Percentiles rank a stretch among this genome's conserved stretches.
Evolutionary conservation across 2,329 filamentous ascomycete species (phyloP).

Genomic region (Phoma herbarum): DNA sequence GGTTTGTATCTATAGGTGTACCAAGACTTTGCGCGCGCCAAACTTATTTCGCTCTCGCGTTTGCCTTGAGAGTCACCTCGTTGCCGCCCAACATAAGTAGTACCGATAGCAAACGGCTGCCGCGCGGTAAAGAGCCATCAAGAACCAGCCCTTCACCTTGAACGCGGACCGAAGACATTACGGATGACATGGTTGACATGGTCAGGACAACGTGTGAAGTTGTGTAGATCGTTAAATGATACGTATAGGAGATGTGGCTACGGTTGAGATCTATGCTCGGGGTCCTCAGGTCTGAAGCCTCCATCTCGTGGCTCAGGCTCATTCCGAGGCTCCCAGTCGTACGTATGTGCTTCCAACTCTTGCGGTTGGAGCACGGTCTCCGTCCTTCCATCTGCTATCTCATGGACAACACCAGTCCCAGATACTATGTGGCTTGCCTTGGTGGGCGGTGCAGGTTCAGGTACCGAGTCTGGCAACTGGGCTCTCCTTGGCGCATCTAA

Average conservation of each 20-base stretch:
- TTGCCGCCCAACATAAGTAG: neutral
- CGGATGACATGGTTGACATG: neutral
- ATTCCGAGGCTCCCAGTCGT: conserved; percentile 19
- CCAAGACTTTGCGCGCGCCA: neutral
- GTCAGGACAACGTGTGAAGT: neutral
- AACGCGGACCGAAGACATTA: neutral
- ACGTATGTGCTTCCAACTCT: conserved; percentile 17
- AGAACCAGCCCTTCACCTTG: neutral
- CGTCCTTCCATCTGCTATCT: conserved; percentile 7
- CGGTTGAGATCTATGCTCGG: neutral
- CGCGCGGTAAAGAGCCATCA: neutral
- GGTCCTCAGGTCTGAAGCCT: conserved; percentile 10
- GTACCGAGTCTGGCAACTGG: conserved; percentile 6
- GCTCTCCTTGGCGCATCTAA: conserved; percentile 8
- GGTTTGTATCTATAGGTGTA: neutral
- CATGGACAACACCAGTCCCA: conserved; percentile 3
- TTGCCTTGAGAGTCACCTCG: too few species aligned
- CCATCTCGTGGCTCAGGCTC: conserved; percentile 19
- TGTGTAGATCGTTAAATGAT: neutral
- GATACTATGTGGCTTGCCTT: conserved; percentile 7
- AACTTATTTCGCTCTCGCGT: neutral
- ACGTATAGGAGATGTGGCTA: neutral
- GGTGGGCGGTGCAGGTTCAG: conserved; percentile 1
- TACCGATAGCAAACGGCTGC: neutral
- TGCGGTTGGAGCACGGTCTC: neutral